Base-by-base conservation (phyloP, 23 red algal species). In the Agarophyton chilense region DNA sequence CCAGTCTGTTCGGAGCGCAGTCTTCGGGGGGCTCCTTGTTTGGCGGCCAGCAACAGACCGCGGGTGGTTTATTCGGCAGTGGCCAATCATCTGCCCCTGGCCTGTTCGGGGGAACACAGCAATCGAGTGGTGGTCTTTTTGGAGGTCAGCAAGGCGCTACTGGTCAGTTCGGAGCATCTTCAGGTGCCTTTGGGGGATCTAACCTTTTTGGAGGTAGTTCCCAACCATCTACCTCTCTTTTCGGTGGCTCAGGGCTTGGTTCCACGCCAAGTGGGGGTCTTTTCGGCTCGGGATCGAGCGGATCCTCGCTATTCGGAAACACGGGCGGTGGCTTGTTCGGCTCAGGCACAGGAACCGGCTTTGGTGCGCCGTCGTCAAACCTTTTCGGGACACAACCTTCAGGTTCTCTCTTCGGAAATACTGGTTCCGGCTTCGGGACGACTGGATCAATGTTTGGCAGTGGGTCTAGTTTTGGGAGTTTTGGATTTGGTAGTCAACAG, bases 361-460 rank as follows among this genome's bases (percentile, higher is more conserved):
- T 61, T 14, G 63, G 50, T 21, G 60, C 50, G 13, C 46, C 81
- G 19, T 71, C 63, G n/a, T 51, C 81, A 25, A 24, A 13, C 24
- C 47, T 66, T 85, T 66, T 52, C 35, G 81, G 81, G 34, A 12
- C 50, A 58, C 44, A 80, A 35, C 54, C 54, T 28, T 28, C 24
- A 11, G 75, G 88, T 22, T 91, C 75, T 17, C 77, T 91, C 28
- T 91, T 81, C 39, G 75, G 88, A 28, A 58, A 47, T 24, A 60
- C 42, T 41, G 67, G 62, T 17, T 62, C 63, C 24, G 68, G 68
- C 8, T 74, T 74, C 24, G 68, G 68, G 13, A 74, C 47, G 68
- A 28, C 29, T 74, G 68, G 51, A 58, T 63, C 49, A 22, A 57
- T 68, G 35, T 89, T 86, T 86, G 82, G 82, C 44, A 40, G 42